Evolutionary conservation across 1,284 basidiomycete species (phyloP).

Genomic region (Ganoderma boninense): DNA sequence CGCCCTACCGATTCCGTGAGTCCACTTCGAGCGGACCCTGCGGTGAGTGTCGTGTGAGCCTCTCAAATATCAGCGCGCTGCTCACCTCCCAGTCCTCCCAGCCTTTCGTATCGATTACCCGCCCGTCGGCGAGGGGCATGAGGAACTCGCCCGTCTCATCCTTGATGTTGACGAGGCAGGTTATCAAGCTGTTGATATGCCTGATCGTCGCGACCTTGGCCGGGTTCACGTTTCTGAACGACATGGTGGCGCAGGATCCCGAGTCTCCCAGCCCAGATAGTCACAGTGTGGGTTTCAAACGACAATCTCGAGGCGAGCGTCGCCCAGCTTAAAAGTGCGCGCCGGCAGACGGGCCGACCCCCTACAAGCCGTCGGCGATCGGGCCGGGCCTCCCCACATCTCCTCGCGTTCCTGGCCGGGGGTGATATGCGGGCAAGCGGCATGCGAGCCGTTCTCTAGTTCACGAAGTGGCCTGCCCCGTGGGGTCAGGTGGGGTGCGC

Average conservation of each 20-base stretch:
- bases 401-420: conserved; percentile 3
- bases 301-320: neutral
- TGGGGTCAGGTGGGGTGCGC: conserved; percentile 16
- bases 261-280: neutral
- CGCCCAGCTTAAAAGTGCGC: neutral
- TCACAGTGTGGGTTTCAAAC: neutral
- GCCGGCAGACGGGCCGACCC: no score
- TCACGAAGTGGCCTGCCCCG: neutral
- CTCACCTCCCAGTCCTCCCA: conserved; percentile 71
- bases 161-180: conserved; percentile 67
- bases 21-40: conserved; percentile 51
- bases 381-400: conserved; percentile 1
- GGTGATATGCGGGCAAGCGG: conserved; percentile 1
- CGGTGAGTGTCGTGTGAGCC: neutral
- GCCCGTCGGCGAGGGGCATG: conserved; percentile 60
- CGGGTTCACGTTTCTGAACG: conserved; percentile 18
- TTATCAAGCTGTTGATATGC: conserved; percentile 56
- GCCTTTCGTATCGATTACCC: conserved; percentile 71
- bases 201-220: conserved; percentile 44
- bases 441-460: neutral
- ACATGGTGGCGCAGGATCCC: conserved; percentile 13
- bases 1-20: conserved; percentile 58
- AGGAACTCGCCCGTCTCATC: conserved; percentile 68
- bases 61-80: neutral
- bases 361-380: neutral